Conservation (phyloP, 106 monocot genomes). For the Apostasia ramifera region DNA sequence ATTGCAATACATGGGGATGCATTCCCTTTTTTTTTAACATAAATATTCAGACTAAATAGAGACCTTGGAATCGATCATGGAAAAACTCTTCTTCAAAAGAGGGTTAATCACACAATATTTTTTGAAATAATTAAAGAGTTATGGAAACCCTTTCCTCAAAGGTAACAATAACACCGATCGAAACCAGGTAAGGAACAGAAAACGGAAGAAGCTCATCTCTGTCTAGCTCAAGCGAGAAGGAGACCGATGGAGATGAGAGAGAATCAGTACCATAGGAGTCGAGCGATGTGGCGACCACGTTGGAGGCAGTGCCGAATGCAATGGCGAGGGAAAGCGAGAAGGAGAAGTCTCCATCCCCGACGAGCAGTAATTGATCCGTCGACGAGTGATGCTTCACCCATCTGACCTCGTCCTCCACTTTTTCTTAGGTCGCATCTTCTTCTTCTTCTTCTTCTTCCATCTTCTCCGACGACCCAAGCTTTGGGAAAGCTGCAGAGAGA, state of each 20-base stretch:
- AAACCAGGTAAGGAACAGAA: background rate
- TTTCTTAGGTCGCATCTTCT: background rate
- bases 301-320: slow-evolving; percentile 41
- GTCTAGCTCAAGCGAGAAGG: background rate
- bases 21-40: no score
- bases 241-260: background rate
- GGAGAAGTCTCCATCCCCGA: slow-evolving; percentile 70
- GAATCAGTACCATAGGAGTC: slow-evolving; percentile 22
- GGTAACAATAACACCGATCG: background rate
- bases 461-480: background rate
- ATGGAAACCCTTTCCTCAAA: background rate
- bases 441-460: background rate
- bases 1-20: no score
- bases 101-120: no score
- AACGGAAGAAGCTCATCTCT: background rate
- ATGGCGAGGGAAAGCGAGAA: slow-evolving; percentile 48
- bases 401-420: slow-evolving; percentile 14
- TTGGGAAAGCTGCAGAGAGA: background rate
- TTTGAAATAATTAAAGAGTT: background rate
- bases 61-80: no score
- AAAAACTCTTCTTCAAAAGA: no score
- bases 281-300: slow-evolving; percentile 59
- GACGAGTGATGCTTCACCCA: slow-evolving; percentile 40
- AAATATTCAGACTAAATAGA: no score
- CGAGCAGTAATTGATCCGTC: slow-evolving; percentile 28